Evolutionary conservation across 805 yeast genomes (phyloP).

Genomic region (Saturnispora hagleri): DNA sequence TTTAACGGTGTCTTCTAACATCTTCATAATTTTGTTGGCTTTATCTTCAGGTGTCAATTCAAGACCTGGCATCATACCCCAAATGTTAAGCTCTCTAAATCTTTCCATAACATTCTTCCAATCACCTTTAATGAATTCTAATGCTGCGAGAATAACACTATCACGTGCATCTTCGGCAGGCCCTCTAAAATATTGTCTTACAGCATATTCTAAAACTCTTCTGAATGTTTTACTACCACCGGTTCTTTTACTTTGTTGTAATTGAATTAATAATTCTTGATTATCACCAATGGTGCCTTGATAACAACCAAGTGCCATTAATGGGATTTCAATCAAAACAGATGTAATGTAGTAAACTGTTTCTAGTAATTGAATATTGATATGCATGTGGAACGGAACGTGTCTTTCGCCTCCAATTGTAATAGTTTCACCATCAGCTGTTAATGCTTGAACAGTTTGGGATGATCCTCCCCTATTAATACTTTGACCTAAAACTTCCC

Average conservation of each 20-base stretch:
- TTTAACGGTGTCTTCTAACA: conserved; percentile 66
- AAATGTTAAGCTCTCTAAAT: conserved; percentile 69
- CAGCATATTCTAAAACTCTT: conserved; percentile 84
- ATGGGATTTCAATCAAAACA: conserved; percentile 84
- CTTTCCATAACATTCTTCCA: conserved; percentile 74
- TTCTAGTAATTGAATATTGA: conserved; percentile 89
- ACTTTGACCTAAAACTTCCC: conserved; percentile 93
- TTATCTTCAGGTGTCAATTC: conserved; percentile 34
- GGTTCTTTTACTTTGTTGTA: conserved; percentile 12
- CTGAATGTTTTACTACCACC: conserved; percentile 61
- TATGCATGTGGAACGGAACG: conserved; percentile 97
- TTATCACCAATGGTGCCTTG: conserved; percentile 29
- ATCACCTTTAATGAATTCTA: conserved; percentile 78
- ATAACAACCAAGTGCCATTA: conserved; percentile 42
- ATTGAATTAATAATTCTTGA: conserved; percentile 9
- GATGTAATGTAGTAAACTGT: conserved; percentile 88
- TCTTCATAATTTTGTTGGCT: conserved; percentile 47
- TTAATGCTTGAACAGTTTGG: conserved; percentile 26
- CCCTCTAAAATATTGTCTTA: conserved; percentile 90
- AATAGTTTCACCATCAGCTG: conserved; percentile 8
- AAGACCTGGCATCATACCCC: conserved; percentile 41
- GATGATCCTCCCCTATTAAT: conserved; percentile 45
- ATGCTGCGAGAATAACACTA: conserved; percentile 85
- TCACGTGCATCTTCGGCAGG: conserved; percentile 97
- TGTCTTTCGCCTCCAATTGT: conserved; percentile 45